phyloP scores from a whole-genome alignment of 2,329 filamentous ascomycete genomes.

The Pyrenophora seminiperda region DNA sequence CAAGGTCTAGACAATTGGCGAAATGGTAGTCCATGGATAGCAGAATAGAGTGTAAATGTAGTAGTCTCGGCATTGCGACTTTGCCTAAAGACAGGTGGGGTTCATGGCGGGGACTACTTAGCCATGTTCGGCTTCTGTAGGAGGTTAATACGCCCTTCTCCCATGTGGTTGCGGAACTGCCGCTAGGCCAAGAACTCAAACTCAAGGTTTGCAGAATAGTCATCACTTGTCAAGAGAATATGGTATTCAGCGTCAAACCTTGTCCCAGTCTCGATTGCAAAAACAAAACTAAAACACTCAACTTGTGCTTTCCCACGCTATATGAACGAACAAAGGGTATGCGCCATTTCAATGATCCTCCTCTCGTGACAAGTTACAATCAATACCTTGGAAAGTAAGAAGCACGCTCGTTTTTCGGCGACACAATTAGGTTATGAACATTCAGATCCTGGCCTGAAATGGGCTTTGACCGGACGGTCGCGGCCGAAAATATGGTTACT shows the following conservation, averaged over 20 bases:
- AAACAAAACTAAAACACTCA: background rate
- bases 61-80: no score
- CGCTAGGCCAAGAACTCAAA: background rate
- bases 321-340: constrained; percentile 13
- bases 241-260: background rate
- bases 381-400: background rate
- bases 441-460: background rate
- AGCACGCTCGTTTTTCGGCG: background rate
- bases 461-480: background rate
- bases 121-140: no score
- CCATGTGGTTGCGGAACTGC: background rate
- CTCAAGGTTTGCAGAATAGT: background rate
- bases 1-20: no score
- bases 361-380: background rate
- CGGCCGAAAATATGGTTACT: constrained; percentile 2
- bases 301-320: constrained; percentile 12
- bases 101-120: no score
- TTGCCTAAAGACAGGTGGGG: no score
- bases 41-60: no score
- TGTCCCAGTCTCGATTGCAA: background rate
- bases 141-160: background rate
- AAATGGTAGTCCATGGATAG: no score
- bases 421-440: constrained; percentile 14
- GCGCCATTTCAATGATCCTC: constrained; percentile 9
- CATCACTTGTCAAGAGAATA: background rate